Base-by-base conservation (phyloP, 2,329 filamentous ascomycete genomes). In the Amauroascus verrucosus region DNA sequence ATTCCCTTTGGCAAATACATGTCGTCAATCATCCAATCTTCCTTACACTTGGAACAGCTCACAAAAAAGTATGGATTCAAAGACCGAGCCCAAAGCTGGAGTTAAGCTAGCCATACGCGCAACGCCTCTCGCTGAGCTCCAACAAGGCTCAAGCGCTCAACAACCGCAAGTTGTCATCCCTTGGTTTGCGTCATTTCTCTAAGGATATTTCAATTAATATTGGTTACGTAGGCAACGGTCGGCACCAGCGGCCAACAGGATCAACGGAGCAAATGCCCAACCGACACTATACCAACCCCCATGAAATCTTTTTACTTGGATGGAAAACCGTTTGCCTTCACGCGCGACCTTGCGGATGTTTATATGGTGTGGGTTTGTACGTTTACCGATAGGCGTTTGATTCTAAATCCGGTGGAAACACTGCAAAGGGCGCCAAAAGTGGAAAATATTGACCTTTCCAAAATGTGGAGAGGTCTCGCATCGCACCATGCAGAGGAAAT, bases 381-480 rank as follows among this genome's bases (percentile, higher is more conserved):
- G 1, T 54, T 54, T 18, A 11, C 13, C 24, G 37, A 30, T 22
- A 6, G 18, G 22, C 1, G 1, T 13, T 32, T 40, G 6, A 43
- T 48, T 16, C 32, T 13, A n/a, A 24, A 16, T 9, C 43, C 49
- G 11, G 28, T 38, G 37, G 43, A 40, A 20, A 24, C 48, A 54
- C 46, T 43, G 20, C 46, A 64, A 63, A 60, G 64, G 63, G 53
- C 62, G 53, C 51, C 53, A 62, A 32, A 58, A 20, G 26, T 55
- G 6, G 46, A 51, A n/a, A 53, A 56, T 14, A 13, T 56, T 9
- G 51, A 57, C 41, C 44, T 57, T 9, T 13, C 22, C 28, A 57
- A 51, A 38, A 38, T 51, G 22, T 64, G 61, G 62, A 61, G 57
- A 45, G 60, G 59, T n/a, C 51, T 64, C 6, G 51, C 54, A 20